phyloP scores from a whole-genome alignment of 2,329 filamentous ascomycete genomes.

The Didymella arachidicola region DNA sequence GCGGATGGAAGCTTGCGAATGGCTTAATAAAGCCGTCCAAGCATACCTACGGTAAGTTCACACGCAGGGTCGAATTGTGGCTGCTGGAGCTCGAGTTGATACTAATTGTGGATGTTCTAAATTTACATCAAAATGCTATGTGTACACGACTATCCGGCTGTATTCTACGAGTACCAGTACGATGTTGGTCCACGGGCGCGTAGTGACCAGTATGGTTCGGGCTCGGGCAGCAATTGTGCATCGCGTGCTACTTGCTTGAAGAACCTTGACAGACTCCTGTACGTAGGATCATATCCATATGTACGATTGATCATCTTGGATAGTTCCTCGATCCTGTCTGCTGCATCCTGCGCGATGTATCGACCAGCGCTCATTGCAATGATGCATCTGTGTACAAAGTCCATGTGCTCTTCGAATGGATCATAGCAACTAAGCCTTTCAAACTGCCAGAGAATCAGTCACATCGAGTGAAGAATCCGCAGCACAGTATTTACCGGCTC shows the following conservation, averaged over 20 bases:
- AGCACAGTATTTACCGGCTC: constrained; percentile 2
- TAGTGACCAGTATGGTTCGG: not conserved
- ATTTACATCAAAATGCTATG: not conserved
- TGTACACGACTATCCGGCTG: not conserved
- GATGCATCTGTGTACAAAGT: constrained; percentile 1
- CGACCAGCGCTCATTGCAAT: constrained; percentile 1
- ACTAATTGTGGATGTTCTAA: not conserved
- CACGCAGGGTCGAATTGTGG: not conserved
- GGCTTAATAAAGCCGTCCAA: not conserved
- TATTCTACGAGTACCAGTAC: not conserved
- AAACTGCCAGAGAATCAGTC: constrained; percentile 3
- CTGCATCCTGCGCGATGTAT: constrained; percentile 2
- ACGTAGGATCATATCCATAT: not conserved
- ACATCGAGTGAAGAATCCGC: too few relatives aligned
- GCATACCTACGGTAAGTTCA: not conserved
- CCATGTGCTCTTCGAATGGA: not conserved
- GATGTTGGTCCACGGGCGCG: not conserved
- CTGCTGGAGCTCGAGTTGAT: not conserved
- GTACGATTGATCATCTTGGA: constrained; percentile 6
- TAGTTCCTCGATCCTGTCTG: constrained; percentile 6
- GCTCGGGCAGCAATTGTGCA: constrained; percentile 2
- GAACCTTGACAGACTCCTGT: not conserved
- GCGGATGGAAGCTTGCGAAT: not conserved
- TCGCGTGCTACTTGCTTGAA: constrained; percentile 10
- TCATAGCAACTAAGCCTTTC: not conserved